Evolutionary conservation across 1,139 yeast genomes (phyloP), one percentile per base, ranked within the genome.

Genomic region (Casaregolazyma lundiana): DNA sequence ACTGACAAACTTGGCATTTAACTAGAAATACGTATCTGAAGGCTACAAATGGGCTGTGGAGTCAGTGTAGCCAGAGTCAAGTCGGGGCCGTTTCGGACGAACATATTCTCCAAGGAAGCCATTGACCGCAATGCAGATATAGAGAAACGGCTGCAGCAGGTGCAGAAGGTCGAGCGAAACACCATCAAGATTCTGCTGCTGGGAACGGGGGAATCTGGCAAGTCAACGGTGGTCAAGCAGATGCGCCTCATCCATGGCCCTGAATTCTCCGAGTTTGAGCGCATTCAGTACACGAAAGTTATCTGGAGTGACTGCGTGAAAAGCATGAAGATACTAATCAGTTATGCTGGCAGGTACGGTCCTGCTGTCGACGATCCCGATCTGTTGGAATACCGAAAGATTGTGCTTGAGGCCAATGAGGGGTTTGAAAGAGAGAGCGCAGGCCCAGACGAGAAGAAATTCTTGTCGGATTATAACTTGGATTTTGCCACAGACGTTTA

Each of bases 171-270:
- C n/a, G 38, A 36, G 16, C 18, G 37, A 29, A 45, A 44, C 11
- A 50, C 55, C n/a, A 50, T 81, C 46, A 84, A 84, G 61, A 70
- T 90, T 50, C 67, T 90, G 41, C 68, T 89, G 16, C 68, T 89
- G 22, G 98, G 98, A 20, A 90, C 97, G 0, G 98, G 98, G 6
- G 99, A 92, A 66, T 81, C 92, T 47, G 98, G 99, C 6, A 92
- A 92, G 64, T 86, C 96, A 2, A 92, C 99, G 0, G 95, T 92
- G n/a, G 70, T 92, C 52, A 94, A 92, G 64, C 98, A 94, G 63
- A 78, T 92, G 79, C 79, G 85, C 57, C 70, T 92, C 26, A 66
- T 89, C 44, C 97, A 92, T 64, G 86, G 88, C 53, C 84, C 87
- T 22, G 95, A 96, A 4, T 92, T 90, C 66, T 74, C 84, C 1